Evolutionary conservation across 192 early-diverging fungal genomes (phyloP), one percentile per base, ranked within the genome.

Genomic region (Mortierella antarctica): DNA sequence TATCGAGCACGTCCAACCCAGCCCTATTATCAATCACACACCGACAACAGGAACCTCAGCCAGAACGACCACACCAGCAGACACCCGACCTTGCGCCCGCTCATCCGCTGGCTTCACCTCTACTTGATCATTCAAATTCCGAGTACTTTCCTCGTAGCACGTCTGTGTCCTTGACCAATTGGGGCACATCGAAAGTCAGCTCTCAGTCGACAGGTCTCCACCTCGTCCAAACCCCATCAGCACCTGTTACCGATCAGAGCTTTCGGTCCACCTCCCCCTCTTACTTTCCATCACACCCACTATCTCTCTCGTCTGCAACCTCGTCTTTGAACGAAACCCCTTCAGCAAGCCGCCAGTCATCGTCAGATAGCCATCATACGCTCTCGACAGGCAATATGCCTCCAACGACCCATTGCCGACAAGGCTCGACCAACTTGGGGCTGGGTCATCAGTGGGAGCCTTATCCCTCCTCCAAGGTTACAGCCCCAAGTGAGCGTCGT

Each of bases 371-470:
- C 31, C 31, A 31, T 31, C 31, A 31, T 31, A 31, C 31, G 31
- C 31, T 31, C 31, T 31, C 31, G 31, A 31, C 31, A 31, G 31
- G 31, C 31, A 31, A 3, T 31, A 80, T 80, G 77, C 77, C 70
- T 49, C 77, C 70, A 18, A 53, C 46, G 54, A 64, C 77, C 40
- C 77, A 71, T 23, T 50, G 39, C 50, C 49, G 64, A 39, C 75
- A 69, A 65, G 62, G 75, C 31, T 70, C 71, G 10, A 73, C 62
- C 7, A 49, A 23, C 21, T 21, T 62, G 40, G 65, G 65, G 10
- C 40, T 57, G 17, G 53, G 65, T 17, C 70, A 67, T 21, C 14
- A 39, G 11, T 68, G 69, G 77, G 77, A 72, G 42, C 70, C 77
- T 6, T 80, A 68, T 45, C 70, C 71, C 10, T 21, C 76, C 31